These are phyloP conservation scores for Paraphaeosphaeria minitans DNA, from an alignment of 2,329 filamentous ascomycete species.

Conservation along the genomic window DNA sequence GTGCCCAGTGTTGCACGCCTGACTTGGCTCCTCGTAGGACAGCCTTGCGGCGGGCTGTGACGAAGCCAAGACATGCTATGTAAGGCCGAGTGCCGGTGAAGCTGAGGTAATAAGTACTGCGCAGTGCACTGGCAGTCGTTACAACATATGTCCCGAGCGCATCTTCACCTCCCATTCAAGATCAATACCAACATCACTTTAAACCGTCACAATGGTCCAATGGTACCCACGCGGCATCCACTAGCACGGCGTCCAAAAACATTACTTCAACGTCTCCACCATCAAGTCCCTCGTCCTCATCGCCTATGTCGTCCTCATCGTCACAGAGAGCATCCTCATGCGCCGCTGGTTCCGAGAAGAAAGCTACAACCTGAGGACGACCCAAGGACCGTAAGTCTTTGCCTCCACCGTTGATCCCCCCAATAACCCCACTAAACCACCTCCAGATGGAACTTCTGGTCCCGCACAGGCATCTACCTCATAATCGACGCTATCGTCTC, in stretches of 20 bases:
- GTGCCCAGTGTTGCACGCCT: neutral
- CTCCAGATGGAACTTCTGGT: neutral
- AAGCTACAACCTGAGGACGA: neutral
- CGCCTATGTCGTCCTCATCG: conserved; percentile 19
- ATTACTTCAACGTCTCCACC: conserved; percentile 18
- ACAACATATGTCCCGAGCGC: neutral
- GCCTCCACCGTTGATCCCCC: neutral
- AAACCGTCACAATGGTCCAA: conserved; percentile 15
- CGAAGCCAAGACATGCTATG: conserved; percentile 5
- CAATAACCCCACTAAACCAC: neutral
- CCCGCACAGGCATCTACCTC: conserved; percentile 6
- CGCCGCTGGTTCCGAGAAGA: conserved; percentile 7
- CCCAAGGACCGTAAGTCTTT: neutral
- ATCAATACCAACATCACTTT: neutral
- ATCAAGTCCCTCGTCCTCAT: conserved; percentile 16
- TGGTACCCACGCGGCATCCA: conserved; percentile 10
- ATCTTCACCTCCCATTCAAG: neutral
- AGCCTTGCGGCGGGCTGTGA: conserved; percentile 1
- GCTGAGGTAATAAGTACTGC: neutral
- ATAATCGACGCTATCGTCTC: conserved; percentile 8
- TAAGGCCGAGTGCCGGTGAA: neutral
- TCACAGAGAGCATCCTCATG: conserved; percentile 16
- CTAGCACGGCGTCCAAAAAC: conserved; percentile 18
- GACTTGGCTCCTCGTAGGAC: neutral
- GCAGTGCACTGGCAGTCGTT: neutral